Evolutionary conservation across 177 flowering plant species (phyloP), one percentile per base, ranked within the genome.

Genomic region (Telopea speciosissima): DNA sequence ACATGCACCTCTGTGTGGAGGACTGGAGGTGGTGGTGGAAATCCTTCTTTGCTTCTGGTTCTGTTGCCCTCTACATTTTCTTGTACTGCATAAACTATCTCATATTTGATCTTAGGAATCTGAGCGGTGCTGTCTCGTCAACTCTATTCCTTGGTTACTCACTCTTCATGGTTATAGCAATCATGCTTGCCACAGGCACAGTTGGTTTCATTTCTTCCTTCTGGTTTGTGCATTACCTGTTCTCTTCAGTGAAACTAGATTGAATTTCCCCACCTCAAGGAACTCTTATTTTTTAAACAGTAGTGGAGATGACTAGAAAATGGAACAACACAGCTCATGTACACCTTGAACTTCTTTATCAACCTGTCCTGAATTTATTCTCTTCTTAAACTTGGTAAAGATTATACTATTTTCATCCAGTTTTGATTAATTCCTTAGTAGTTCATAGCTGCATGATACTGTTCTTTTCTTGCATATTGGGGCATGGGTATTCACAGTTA

Each of bases 21-120:
- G 95, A 89, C 80, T 89, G 87, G 88, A 80, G 70, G 67, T 90
- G 92, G 95, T 90, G 95, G 95, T 90, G 95, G 95, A 88, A 88
- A 72, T 82, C 90, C 56, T 88, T 89, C 80, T 89, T 84, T 73
- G 90, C 91, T 4, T 89, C 93, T 21, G 91, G 93, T 21, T 89
- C 91, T 0, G 94, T 89, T 70, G 87, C 90, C 25, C 74, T 89
- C 12, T 89, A 89, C 81, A 83, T 89, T 67, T 89, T 89, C 81
- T 70, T 88, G 68, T 88, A 89, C 85, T 86, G 89, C 64, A 59
- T 89, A 44, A 86, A 88, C 80, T 89, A 88, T 62, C 90, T 90
- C 11, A 70, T 88, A 2, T 86, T 89, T 64, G 94, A 88, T 52
- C 94, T 88, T 1, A 81, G 84, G 79, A 89, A 81, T 70, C 71